phyloP scores from a whole-genome alignment of 345 rosid species.

The Diplotaxis tenuifolia region DNA sequence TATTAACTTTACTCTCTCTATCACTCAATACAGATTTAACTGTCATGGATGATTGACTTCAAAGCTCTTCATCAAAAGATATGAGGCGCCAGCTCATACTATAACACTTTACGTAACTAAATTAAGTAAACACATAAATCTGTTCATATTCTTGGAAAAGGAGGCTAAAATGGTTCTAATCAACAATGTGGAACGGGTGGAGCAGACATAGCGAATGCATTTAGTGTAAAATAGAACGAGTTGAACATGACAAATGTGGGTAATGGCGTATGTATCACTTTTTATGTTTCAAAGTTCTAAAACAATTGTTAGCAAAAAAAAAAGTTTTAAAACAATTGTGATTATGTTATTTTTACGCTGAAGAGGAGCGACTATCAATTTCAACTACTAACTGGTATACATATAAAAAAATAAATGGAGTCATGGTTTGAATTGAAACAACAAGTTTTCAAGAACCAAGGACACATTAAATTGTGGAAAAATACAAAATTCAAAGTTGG shows the following conservation, averaged over 20 bases:
- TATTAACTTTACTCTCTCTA: constrained; percentile 8
- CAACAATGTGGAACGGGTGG: too few species aligned
- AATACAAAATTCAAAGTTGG: constrained; percentile 22
- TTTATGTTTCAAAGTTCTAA: background rate
- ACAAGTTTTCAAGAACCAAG: background rate
- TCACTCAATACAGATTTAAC: constrained; percentile 5
- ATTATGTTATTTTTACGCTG: background rate
- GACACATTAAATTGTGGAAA: background rate
- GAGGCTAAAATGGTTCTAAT: background rate
- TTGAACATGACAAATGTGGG: background rate
- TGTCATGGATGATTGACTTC: constrained; percentile 48
- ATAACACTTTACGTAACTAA: background rate
- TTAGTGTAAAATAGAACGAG: background rate
- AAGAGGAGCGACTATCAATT: background rate
- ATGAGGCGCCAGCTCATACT: background rate
- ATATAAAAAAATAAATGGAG: background rate
- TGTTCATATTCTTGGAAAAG: background rate
- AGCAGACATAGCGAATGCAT: background rate
- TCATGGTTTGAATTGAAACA: constrained; percentile 15
- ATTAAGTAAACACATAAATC: background rate
- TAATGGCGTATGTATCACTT: background rate
- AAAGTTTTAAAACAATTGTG: background rate
- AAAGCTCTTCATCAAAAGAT: constrained; percentile 40
- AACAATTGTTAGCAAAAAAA: too few species aligned
- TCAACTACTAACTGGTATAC: background rate